Conservation (phyloP, 2,329 filamentous ascomycete genomes). For the Metarhizium rileyi region DNA sequence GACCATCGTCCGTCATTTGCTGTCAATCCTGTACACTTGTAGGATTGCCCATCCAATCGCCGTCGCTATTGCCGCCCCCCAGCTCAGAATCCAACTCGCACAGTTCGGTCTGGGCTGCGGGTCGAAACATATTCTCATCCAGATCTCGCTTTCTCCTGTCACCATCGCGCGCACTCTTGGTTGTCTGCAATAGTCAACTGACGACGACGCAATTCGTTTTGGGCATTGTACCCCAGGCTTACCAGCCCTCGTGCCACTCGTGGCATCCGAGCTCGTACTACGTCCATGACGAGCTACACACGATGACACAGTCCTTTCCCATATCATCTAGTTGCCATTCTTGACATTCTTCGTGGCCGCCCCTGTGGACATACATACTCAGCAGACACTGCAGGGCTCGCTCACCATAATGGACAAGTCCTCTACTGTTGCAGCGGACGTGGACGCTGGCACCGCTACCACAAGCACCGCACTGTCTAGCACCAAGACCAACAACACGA, state of each 20-base stretch:
- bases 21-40: conserved; percentile 3
- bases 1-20: conserved; percentile 9
- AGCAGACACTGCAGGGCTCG: conserved; percentile 18
- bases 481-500: conserved; percentile 3
- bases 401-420: conserved; percentile 26
- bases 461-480: conserved; percentile 11
- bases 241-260: conserved; percentile 2
- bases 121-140: neutral
- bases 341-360: conserved; percentile 19
- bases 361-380: conserved; percentile 24
- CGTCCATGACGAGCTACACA: conserved; percentile 24
- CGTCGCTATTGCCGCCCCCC: conserved; percentile 2
- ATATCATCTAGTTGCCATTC: conserved; percentile 11
- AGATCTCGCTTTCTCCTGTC: neutral
- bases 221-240: conserved; percentile 4
- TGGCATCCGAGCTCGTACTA: conserved; percentile 8
- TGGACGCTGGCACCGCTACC: conserved; percentile 8
- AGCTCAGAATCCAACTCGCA: neutral
- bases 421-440: conserved; percentile 14
- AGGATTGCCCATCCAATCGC: conserved; percentile 3
- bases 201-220: neutral
- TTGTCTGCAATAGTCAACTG: neutral
- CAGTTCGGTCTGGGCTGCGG: neutral
- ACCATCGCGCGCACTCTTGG: neutral
- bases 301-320: conserved; percentile 22